Conservation (phyloP, 83 land plant species). For the Larix sibirica region DNA sequence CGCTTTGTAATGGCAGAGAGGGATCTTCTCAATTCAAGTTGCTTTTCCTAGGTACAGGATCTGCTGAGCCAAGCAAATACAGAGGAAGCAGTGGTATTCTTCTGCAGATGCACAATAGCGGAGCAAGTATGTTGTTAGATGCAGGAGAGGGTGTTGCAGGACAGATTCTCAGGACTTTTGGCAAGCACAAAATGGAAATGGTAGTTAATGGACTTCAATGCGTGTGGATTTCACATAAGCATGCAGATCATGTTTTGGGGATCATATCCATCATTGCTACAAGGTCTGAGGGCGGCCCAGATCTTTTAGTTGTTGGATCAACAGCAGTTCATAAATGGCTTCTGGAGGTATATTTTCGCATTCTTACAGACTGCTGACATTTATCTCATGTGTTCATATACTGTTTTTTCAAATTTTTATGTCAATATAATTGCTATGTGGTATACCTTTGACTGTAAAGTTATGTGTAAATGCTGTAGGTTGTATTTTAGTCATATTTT, state of each 20-base stretch:
- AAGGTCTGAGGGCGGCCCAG: neutral
- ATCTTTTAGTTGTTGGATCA: conserved; percentile 24
- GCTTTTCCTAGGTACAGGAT: conserved; percentile 36
- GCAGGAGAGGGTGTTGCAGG: too few relatives aligned
- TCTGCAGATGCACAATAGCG: too few relatives aligned
- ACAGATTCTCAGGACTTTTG: conserved; percentile 26
- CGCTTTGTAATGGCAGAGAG: conserved; percentile 1
- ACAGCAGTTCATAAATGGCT: conserved; percentile 25
- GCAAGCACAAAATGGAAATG: conserved; percentile 3
- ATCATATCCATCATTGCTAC: conserved; percentile 19
- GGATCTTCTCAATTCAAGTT: conserved; percentile 20
- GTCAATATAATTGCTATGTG: too few relatives aligned
- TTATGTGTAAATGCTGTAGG: too few relatives aligned
- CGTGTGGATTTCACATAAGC: conserved; percentile 41
- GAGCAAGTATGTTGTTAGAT: too few relatives aligned
- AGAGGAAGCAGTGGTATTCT: conserved; percentile 45
- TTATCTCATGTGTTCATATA: neutral
- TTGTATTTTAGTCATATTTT: too few relatives aligned
- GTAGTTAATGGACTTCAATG: conserved; percentile 18
- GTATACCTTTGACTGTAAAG: too few relatives aligned
- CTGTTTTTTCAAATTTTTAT: neutral
- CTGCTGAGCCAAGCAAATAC: conserved; percentile 41
- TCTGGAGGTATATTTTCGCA: too few relatives aligned
- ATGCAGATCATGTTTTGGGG: conserved; percentile 40
- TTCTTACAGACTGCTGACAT: neutral